phyloP scores from a whole-genome alignment of 2,329 filamentous ascomycete species.

The Didymella sp. region DNA sequence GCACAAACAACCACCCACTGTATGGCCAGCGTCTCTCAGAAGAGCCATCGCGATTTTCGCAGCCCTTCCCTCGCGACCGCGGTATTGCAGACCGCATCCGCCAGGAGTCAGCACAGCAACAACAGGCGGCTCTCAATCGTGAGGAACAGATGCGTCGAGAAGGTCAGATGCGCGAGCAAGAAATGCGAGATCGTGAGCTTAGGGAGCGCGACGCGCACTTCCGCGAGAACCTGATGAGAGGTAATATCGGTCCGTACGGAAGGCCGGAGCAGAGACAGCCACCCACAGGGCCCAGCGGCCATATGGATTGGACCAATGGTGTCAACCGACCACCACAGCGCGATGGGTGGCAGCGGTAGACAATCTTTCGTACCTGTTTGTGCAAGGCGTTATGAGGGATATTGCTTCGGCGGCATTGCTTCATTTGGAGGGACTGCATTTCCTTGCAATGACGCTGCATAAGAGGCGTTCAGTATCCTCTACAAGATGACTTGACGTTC shows the following conservation, averaged over 20 bases:
- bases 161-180: slow-evolving; percentile 29
- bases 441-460: background rate
- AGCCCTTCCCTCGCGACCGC: slow-evolving; percentile 34
- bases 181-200: slow-evolving; percentile 32
- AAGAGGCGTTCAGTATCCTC: slow-evolving; percentile 8
- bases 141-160: slow-evolving; percentile 36
- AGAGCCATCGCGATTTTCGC: slow-evolving; percentile 35
- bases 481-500: slow-evolving; percentile 14
- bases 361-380: background rate
- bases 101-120: slow-evolving; percentile 41
- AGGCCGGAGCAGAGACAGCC: slow-evolving; percentile 25
- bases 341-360: slow-evolving; percentile 29
- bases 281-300: slow-evolving; percentile 16
- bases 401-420: background rate
- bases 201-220: slow-evolving; percentile 30
- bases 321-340: slow-evolving; percentile 24
- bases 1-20: slow-evolving; percentile 34
- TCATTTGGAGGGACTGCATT: slow-evolving; percentile 1
- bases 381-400: background rate
- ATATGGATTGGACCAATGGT: slow-evolving; percentile 34
- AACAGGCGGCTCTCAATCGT: slow-evolving; percentile 30
- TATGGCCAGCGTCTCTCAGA: slow-evolving; percentile 40
- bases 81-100: slow-evolving; percentile 40
- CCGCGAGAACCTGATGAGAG: slow-evolving; percentile 29
- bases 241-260: slow-evolving; percentile 28